Evolutionary conservation across 108 stramenopile genomes (phyloP), one percentile per base, ranked within the genome.

Genomic region (Nitzschia palea): DNA sequence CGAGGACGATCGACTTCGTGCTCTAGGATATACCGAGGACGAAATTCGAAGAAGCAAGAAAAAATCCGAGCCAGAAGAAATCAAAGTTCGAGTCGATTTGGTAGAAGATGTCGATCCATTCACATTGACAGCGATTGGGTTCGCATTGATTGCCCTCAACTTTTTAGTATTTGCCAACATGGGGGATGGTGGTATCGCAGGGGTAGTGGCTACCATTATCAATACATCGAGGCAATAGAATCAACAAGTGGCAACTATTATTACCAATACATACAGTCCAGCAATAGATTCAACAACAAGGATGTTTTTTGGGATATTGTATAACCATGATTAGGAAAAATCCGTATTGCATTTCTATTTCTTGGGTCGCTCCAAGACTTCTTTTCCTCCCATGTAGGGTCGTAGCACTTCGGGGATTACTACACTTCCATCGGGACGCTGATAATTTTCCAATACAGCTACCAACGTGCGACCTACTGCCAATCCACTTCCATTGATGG

Each of bases 371-470:
- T 85, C 71, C 55, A 95, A 68, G 33, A 86, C 59, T 67, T 95
- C 94, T 48, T 70, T 47, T 53, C 91, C 95, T 31, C 90, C 89
- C 95, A 95, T 90, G 74, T 99, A 97, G 6, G 94, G 93, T 62
- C 87, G 82, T 43, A 98, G 86, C 1, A 96, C 97, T 62, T 89
- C 82, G 2, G 94, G 94, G 1, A 99, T 81, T 1, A 78, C 78
- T 15, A 99, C 94, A 52, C 79, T 69, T 52, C 97, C 97, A 72
- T 95, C 94, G 0, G 92, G 83, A 48, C 78, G 84, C 81, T 98
- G 97, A 70, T 97, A 95, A 65, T 97, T 99, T 83, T 99, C 99
- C 71, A 99, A 83, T 14, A 99, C 79, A 6, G 99, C 97, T 28
- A 98, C 94, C 31, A 99, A 74, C 37, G 97, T 94, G 55, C 99